phyloP scores from a whole-genome alignment of 805 yeast species.

The Komagataella ulmi region DNA sequence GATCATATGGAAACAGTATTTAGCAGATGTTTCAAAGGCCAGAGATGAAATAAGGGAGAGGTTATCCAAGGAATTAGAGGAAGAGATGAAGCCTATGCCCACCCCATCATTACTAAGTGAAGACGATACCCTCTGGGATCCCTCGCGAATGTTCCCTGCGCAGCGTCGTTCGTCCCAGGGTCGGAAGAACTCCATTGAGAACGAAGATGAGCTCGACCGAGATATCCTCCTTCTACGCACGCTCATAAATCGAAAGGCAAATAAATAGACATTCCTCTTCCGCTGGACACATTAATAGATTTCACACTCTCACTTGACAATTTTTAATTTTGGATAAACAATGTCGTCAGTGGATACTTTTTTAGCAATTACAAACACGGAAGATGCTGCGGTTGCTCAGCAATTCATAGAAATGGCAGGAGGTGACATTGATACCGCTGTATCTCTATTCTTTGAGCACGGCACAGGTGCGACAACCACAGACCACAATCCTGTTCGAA shows the following conservation, averaged over 20 bases:
- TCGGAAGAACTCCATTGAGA: neutral
- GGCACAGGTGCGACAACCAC: constrained; percentile 14
- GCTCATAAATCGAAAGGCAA: neutral
- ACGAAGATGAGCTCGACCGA: constrained; percentile 5
- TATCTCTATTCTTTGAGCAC: constrained; percentile 68
- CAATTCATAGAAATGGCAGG: constrained; percentile 73
- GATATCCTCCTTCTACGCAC: neutral
- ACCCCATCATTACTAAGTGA: constrained; percentile 4
- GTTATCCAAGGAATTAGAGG: neutral
- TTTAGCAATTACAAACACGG: constrained; percentile 70
- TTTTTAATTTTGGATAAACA: constrained; percentile 5
- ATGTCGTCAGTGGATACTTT: constrained; percentile 51
- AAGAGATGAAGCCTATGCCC: constrained; percentile 7
- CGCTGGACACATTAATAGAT: neutral
- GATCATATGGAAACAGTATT: constrained; percentile 11
- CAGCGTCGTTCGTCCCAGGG: constrained; percentile 8
- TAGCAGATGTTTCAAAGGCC: constrained; percentile 7
- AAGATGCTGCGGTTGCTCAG: constrained; percentile 53
- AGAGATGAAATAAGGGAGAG: constrained; percentile 4
- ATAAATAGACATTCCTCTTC: neutral
- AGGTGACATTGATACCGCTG: constrained; percentile 70
- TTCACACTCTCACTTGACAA: neutral
- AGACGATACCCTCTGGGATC: constrained; percentile 4
- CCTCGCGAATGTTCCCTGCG: constrained; percentile 7
- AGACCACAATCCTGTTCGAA: neutral